Percentiles rank a stretch among this genome's conserved stretches.
These are phyloP conservation scores for Rubroboletus pulcherrimus DNA, from an alignment of 768 basidiomycete genomes.

Conservation along the genomic window DNA sequence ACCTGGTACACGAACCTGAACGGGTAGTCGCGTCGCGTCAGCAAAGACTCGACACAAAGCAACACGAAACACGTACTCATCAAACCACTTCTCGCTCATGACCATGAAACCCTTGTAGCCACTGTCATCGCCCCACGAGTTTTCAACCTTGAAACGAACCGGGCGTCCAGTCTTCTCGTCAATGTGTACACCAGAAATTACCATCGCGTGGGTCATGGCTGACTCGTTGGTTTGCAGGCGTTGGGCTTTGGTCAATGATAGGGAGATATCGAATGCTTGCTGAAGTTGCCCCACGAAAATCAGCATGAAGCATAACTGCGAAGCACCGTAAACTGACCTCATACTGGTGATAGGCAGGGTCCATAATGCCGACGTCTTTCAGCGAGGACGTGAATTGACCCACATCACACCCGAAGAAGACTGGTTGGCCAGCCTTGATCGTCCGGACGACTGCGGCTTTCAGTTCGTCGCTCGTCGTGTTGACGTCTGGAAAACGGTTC, in stretches of 20 bases:
- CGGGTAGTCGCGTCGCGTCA: slow-evolving; percentile 1
- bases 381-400: slow-evolving; percentile 74
- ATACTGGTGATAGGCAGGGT: slow-evolving; percentile 76
- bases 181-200: slow-evolving; percentile 89
- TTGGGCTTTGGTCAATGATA: slow-evolving; percentile 82
- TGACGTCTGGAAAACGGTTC: slow-evolving; percentile 60
- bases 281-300: slow-evolving; percentile 26
- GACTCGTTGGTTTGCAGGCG: slow-evolving; percentile 81
- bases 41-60: not conserved
- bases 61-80: slow-evolving; percentile 53
- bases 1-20: slow-evolving; percentile 87
- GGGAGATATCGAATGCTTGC: slow-evolving; percentile 78
- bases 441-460: slow-evolving; percentile 80
- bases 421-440: slow-evolving; percentile 83
- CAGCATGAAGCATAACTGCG: not conserved
- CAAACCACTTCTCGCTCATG: slow-evolving; percentile 93
- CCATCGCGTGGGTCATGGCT: slow-evolving; percentile 87
- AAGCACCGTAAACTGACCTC: slow-evolving; percentile 43
- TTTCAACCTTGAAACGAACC: slow-evolving; percentile 94
- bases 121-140: slow-evolving; percentile 80
- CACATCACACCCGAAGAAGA: slow-evolving; percentile 97
- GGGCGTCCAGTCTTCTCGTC: slow-evolving; percentile 66
- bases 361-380: slow-evolving; percentile 73
- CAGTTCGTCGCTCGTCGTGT: slow-evolving; percentile 77
- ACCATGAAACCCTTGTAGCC: slow-evolving; percentile 88